Percentiles rank a stretch among this genome's conserved stretches.
phyloP scores from a whole-genome alignment of 805 yeast genomes.

The Ascoidea rubescens region DNA sequence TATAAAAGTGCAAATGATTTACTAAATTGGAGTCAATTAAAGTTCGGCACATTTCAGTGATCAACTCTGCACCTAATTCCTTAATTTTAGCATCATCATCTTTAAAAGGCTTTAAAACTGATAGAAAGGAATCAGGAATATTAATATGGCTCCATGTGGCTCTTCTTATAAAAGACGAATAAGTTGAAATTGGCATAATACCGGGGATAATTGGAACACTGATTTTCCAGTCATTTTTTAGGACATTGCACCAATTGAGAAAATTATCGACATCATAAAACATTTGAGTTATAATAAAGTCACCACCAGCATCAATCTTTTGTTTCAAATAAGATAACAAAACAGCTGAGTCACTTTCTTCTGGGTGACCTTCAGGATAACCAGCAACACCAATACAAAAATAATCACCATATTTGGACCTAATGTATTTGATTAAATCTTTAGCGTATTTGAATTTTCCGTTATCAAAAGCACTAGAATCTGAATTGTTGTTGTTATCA shows the following conservation, averaged over 20 bases:
- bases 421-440: constrained; percentile 72
- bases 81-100: constrained; percentile 86
- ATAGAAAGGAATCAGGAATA: constrained; percentile 62
- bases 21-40: constrained; percentile 59
- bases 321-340: constrained; percentile 59
- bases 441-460: constrained; percentile 84
- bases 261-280: constrained; percentile 86
- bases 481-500: constrained; percentile 14
- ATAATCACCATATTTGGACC: constrained; percentile 66
- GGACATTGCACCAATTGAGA: constrained; percentile 62
- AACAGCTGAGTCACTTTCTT: constrained; percentile 42
- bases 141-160: constrained; percentile 87
- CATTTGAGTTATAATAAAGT: constrained; percentile 92
- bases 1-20: constrained; percentile 86
- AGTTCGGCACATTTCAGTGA: constrained; percentile 70
- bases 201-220: constrained; percentile 90
- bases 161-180: constrained; percentile 82
- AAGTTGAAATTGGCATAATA: constrained; percentile 96
- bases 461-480: constrained; percentile 25
- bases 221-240: constrained; percentile 55
- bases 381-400: constrained; percentile 95
- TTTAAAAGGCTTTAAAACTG: constrained; percentile 62
- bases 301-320: constrained; percentile 89
- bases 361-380: constrained; percentile 96
- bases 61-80: constrained; percentile 68